Conservation (phyloP, 2,329 filamentous ascomycete genomes). For the Monilinia vaccinii-corymbosi region DNA sequence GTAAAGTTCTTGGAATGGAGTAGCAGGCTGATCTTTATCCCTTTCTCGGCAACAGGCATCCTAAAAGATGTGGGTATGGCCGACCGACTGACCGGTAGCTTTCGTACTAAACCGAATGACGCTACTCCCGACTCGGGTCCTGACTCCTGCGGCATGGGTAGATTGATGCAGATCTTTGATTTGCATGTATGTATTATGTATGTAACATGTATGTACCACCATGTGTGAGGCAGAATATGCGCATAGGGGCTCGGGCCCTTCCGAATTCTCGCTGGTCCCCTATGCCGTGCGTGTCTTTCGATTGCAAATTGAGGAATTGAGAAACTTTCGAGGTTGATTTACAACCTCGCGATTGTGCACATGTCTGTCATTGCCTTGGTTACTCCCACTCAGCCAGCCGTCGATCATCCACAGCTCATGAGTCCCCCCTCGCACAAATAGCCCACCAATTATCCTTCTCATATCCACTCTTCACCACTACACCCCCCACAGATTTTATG, state of each 20-base stretch:
- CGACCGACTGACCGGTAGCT: background rate
- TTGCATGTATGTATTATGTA: background rate
- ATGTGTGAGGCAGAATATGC: background rate
- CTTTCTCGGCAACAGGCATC: background rate
- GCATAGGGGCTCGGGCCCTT: too few species aligned
- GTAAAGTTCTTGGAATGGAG: background rate
- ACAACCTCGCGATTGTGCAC: too few species aligned
- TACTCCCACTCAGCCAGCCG: background rate
- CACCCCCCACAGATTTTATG: slow-evolving; percentile 63
- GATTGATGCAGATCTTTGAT: background rate
- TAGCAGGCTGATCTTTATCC: background rate
- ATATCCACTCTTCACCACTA: slow-evolving; percentile 72
- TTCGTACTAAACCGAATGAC: background rate
- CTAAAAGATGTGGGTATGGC: background rate
- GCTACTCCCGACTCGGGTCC: background rate
- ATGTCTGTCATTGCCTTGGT: too few species aligned
- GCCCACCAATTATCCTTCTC: slow-evolving; percentile 99
- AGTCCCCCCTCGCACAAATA: slow-evolving; percentile 35
- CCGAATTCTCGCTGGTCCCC: too few species aligned
- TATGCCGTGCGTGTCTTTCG: too few species aligned
- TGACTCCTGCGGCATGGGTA: background rate
- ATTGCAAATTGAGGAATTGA: too few species aligned
- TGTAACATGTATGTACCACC: background rate
- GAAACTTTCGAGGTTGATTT: too few species aligned
- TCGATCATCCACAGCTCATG: background rate